A percentile compares a stretch with the other conserved stretches of the same genome.
These are phyloP conservation scores for Zizania latifolia DNA, from an alignment of 176 grass and related monocot species.

Conservation along the genomic window DNA sequence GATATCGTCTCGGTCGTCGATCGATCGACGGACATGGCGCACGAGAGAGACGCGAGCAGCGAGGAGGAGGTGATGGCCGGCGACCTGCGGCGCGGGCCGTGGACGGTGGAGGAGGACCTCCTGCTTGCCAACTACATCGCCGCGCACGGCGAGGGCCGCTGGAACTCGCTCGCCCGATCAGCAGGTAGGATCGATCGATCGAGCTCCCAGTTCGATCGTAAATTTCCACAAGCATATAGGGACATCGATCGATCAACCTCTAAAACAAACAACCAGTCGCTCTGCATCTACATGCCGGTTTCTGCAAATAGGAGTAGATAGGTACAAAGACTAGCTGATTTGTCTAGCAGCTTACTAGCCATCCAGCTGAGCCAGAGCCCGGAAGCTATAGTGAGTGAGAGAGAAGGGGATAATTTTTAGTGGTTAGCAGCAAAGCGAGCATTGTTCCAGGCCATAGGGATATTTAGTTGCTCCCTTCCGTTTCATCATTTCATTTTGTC, in stretches of 20 bases:
- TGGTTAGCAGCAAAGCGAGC: conserved; percentile 37
- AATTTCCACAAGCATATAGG: too few relatives aligned
- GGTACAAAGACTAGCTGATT: too few relatives aligned
- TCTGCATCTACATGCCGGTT: too few relatives aligned
- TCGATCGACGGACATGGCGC: conserved; percentile 38
- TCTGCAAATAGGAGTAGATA: too few relatives aligned
- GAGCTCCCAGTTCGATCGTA: neutral
- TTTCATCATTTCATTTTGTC: conserved; percentile 37
- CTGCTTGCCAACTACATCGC: conserved; percentile 78
- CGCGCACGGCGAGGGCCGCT: conserved; percentile 79
- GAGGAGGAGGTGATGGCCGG: conserved; percentile 56
- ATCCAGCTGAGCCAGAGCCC: conserved; percentile 4
- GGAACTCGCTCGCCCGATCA: conserved; percentile 92
- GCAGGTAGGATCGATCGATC: conserved; percentile 49
- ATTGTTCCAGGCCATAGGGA: conserved; percentile 34
- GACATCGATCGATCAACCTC: too few relatives aligned
- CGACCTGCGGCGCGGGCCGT: conserved; percentile 74
- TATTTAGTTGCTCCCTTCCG: conserved; percentile 19
- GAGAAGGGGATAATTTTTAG: conserved; percentile 22
- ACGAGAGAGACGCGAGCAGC: conserved; percentile 52
- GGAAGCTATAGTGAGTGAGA: conserved; percentile 21
- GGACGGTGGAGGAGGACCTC: conserved; percentile 93
- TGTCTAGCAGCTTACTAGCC: too few relatives aligned
- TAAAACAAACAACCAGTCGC: too few relatives aligned
- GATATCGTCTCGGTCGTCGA: neutral